A percentile compares a stretch with the other conserved stretches of the same genome.
These are phyloP conservation scores for Avena sativa DNA, from an alignment of 176 grass and related monocot species.

Conservation along the genomic window DNA sequence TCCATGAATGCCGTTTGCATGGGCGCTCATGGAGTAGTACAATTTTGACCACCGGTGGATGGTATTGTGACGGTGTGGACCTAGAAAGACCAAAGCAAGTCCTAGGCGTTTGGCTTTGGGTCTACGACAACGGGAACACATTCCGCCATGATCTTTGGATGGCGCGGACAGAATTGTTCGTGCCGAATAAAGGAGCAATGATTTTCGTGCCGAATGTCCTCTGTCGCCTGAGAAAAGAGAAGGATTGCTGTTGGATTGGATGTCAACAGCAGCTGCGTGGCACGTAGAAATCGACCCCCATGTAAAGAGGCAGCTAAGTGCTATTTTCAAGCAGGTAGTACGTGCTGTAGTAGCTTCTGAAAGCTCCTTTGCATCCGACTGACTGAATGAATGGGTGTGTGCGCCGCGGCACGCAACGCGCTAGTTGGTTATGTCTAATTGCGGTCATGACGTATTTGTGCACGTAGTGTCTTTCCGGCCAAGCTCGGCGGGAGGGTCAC, in stretches of 20 bases:
- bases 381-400: too few relatives aligned
- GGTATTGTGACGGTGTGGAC: neutral
- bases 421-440: too few relatives aligned
- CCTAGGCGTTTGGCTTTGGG: neutral
- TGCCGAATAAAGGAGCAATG: neutral
- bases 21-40: neutral
- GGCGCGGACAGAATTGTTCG: neutral
- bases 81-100: neutral
- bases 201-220: neutral
- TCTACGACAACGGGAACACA: neutral
- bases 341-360: neutral
- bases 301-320: conserved; percentile 19
- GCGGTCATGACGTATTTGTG: too few relatives aligned
- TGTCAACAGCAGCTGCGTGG: neutral
- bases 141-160: neutral
- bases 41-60: neutral
- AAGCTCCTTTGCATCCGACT: neutral
- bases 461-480: too few relatives aligned
- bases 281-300: neutral
- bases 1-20: neutral
- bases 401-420: too few relatives aligned
- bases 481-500: too few relatives aligned
- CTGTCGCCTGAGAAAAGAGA: neutral
- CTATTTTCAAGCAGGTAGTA: neutral
- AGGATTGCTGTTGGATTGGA: neutral